Conservation (phyloP, 257 asterid genomes). For the Solanum paucissectum region DNA sequence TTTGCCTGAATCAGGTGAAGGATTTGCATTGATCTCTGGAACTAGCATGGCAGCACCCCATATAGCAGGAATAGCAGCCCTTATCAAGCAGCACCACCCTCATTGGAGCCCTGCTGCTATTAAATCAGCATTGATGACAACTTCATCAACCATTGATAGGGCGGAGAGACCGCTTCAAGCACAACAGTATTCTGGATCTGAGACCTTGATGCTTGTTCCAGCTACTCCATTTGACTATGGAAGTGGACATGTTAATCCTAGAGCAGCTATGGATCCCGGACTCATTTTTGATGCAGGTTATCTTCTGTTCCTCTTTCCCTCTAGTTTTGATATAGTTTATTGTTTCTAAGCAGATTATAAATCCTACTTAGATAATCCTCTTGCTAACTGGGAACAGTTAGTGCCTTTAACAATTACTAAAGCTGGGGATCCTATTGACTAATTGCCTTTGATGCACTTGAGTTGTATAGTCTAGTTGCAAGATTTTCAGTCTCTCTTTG, state of each 20-base stretch:
- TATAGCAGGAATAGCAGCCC: constrained; percentile 80
- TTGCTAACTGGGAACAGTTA: background rate
- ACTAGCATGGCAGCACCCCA: constrained; percentile 92
- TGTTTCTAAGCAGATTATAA: background rate
- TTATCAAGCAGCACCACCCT: constrained; percentile 66
- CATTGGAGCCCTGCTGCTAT: constrained; percentile 88
- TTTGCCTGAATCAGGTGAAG: constrained; percentile 51
- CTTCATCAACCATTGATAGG: constrained; percentile 56
- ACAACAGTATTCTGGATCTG: constrained; percentile 63
- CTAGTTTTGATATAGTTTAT: background rate
- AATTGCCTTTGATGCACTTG: background rate
- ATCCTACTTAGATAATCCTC: background rate
- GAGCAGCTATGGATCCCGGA: constrained; percentile 76
- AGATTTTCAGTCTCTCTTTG: background rate
- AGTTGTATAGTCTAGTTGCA: background rate
- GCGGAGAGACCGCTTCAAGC: constrained; percentile 74
- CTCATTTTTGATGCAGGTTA: constrained; percentile 66
- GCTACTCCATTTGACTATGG: constrained; percentile 82
- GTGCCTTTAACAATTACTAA: background rate
- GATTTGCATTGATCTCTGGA: constrained; percentile 75
- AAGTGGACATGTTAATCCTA: constrained; percentile 75
- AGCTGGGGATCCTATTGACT: background rate
- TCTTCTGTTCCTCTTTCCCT: background rate
- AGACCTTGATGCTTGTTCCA: constrained; percentile 42
- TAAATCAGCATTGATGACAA: constrained; percentile 72